Evolutionary conservation across 2,329 filamentous ascomycete genomes (phyloP), one percentile per base, ranked within the genome.

Genomic region (Calonectria fujianensis): DNA sequence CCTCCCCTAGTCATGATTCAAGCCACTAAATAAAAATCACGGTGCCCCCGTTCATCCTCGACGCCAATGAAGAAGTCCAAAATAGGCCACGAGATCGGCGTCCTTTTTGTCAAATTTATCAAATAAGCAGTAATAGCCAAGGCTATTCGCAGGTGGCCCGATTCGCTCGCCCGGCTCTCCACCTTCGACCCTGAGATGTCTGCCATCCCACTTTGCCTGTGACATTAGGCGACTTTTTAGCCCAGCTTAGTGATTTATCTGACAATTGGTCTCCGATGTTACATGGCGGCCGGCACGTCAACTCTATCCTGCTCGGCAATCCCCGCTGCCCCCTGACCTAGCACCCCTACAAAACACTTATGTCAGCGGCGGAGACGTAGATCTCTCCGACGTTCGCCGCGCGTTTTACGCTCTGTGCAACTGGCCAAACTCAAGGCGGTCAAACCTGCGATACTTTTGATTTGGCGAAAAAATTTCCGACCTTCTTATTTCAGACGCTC

Each of bases 61-160:
- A 9, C 0, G 0, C 2, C 18, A 20, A n/a, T 18, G 7, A 10
- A 45, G 3, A 20, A 4, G 6, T 20, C 13, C 1, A 41, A 45
- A 45, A 45, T n/a, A 48, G 45, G 10, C 10, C 9, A 13, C 8
- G 10, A 24, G 45, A 48, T 48, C n/a, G 7, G n/a, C n/a, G 24
- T 11, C 1, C 20, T 48, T 24, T 10, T 11, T 48, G n/a, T 48
- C n/a, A 13, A 48, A 48, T 24, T n/a, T 48, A 48, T 9, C 45
- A 24, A 48, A 24, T 48, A 3, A 48, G 13, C 20, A 7, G 45
- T 13, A 48, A 13, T 48, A 24, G 45, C 45, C 20, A 48, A 24
- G n/a, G 45, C 45, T 48, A n/a, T 24, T 24, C n/a, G 3, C n/a
- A 24, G 10, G n/a, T 48, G 45, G 45, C 9, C 45, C n/a, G 45